Evolutionary conservation across 2,329 filamentous ascomycete species (phyloP).

Genomic region (Pleomassaria siparia): DNA sequence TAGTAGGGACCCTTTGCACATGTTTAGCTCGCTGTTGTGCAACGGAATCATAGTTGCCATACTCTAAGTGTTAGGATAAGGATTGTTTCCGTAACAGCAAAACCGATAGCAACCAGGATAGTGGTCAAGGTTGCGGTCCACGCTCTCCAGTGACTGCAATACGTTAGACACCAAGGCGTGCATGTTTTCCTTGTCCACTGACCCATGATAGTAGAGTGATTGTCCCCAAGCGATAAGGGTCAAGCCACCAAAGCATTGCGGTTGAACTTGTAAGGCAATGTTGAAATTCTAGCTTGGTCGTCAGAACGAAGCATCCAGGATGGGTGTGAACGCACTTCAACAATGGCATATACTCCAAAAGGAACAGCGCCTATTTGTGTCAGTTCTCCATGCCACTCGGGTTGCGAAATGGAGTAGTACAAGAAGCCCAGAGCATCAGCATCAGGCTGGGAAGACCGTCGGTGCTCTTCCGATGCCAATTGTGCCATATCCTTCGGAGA

Average conservation of each 20-base stretch:
- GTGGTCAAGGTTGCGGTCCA: slow-evolving; percentile 52
- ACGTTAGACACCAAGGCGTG: slow-evolving; percentile 5
- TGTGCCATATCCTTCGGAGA: slow-evolving; percentile 57
- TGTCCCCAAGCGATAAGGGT: slow-evolving; percentile 56
- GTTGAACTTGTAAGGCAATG: slow-evolving; percentile 57
- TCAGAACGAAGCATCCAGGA: background rate
- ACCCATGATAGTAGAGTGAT: slow-evolving; percentile 55
- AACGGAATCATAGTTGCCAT: slow-evolving; percentile 14
- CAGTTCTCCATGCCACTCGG: background rate
- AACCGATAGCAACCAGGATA: slow-evolving; percentile 44
- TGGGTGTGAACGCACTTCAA: slow-evolving; percentile 44
- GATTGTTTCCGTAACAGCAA: slow-evolving; percentile 57
- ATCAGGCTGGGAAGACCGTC: slow-evolving; percentile 62
- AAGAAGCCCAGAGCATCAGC: slow-evolving; percentile 66
- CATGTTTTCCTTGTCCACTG: slow-evolving; percentile 3
- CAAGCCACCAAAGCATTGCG: slow-evolving; percentile 55
- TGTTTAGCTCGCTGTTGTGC: background rate
- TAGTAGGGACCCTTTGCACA: slow-evolving; percentile 54
- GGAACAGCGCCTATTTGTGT: slow-evolving; percentile 43
- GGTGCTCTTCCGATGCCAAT: slow-evolving; percentile 62
- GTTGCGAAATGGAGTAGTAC: slow-evolving; percentile 30
- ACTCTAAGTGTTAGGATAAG: slow-evolving; percentile 61
- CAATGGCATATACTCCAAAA: slow-evolving; percentile 55
- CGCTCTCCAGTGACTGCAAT: slow-evolving; percentile 48
- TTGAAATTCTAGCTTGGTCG: slow-evolving; percentile 52